phyloP scores from a whole-genome alignment of 2,329 filamentous ascomycete species.

The Epichloe baconii region DNA sequence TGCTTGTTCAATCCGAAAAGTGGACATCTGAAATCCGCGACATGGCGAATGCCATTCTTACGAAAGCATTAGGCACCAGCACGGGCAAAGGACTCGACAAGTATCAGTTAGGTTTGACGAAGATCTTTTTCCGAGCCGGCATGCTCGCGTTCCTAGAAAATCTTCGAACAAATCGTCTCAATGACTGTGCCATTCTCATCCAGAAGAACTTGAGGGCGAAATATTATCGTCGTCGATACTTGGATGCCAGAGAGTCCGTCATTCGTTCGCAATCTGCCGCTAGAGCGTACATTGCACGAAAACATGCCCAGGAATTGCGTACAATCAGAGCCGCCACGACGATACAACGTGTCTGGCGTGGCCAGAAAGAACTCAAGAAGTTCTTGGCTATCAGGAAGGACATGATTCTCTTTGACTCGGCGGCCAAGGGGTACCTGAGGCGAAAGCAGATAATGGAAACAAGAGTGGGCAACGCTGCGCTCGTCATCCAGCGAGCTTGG shows the following conservation, averaged over 20 bases:
- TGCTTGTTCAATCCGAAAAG: slow-evolving; percentile 77
- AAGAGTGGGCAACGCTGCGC: slow-evolving; percentile 79
- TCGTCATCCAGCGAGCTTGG: slow-evolving; percentile 85
- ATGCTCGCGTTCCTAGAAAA: slow-evolving; percentile 99
- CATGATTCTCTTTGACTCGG: slow-evolving; percentile 76
- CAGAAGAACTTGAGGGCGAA: slow-evolving; percentile 96
- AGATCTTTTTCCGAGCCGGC: slow-evolving; percentile 98
- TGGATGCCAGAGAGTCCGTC: slow-evolving; percentile 74
- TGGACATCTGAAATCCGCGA: slow-evolving; percentile 91
- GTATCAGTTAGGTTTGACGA: slow-evolving; percentile 93
- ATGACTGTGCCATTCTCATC: slow-evolving; percentile 91
- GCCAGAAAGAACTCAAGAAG: slow-evolving; percentile 73
- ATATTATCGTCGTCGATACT: slow-evolving; percentile 84
- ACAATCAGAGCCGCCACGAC: slow-evolving; percentile 79
- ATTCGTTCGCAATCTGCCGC: slow-evolving; percentile 66
- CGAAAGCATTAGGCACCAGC: slow-evolving; percentile 70
- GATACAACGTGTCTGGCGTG: slow-evolving; percentile 91
- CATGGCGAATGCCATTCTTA: slow-evolving; percentile 87
- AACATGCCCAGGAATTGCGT: slow-evolving; percentile 65
- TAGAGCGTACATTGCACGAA: slow-evolving; percentile 66
- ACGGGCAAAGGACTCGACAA: slow-evolving; percentile 71
- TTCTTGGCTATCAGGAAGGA: slow-evolving; percentile 71
- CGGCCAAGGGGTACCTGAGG: slow-evolving; percentile 82
- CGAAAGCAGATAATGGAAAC: slow-evolving; percentile 90
- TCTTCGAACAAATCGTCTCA: slow-evolving; percentile 75